These are phyloP conservation scores for Bacterosira constricta DNA, from an alignment of 108 stramenopile species.

Conservation along the genomic window DNA sequence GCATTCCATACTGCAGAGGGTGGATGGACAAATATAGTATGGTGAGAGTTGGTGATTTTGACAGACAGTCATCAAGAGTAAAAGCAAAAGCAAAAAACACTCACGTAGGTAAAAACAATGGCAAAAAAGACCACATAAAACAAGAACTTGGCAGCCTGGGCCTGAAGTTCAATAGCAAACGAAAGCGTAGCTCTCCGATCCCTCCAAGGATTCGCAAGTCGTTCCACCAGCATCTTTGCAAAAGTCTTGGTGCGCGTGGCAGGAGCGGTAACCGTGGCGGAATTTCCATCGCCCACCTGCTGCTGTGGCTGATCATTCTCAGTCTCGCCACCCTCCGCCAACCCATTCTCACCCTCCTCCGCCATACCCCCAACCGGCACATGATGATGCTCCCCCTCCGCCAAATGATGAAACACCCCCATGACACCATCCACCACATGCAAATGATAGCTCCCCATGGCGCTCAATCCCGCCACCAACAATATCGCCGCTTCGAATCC, in stretches of 20 bases:
- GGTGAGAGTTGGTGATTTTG: too few relatives aligned
- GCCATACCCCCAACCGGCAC: slow-evolving; percentile 44
- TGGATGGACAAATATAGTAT: too few relatives aligned
- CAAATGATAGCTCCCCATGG: slow-evolving; percentile 73
- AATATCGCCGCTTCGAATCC: slow-evolving; percentile 94
- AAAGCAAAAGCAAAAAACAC: too few relatives aligned
- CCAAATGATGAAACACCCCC: slow-evolving; percentile 65
- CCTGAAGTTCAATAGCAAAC: slow-evolving; percentile 92
- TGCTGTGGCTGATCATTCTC: not conserved
- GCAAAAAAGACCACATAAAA: slow-evolving; percentile 95
- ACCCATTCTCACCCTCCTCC: not conserved
- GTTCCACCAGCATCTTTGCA: slow-evolving; percentile 38
- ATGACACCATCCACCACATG: slow-evolving; percentile 87
- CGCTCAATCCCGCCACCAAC: slow-evolving; percentile 72
- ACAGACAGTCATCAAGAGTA: too few relatives aligned
- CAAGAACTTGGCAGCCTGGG: slow-evolving; percentile 91
- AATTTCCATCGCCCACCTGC: not conserved
- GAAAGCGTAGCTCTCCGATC: slow-evolving; percentile 79
- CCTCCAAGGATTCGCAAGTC: slow-evolving; percentile 70
- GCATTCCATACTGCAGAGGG: slow-evolving; percentile 77
- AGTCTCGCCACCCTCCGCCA: slow-evolving; percentile 7
- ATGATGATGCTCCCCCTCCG: slow-evolving; percentile 45
- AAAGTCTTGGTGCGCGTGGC: slow-evolving; percentile 8
- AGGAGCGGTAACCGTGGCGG: slow-evolving; percentile 3
- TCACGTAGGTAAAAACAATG: slow-evolving; percentile 86